Base-by-base conservation (phyloP, 345 rosid genomes). In the Eucalyptus camaldulensis region DNA sequence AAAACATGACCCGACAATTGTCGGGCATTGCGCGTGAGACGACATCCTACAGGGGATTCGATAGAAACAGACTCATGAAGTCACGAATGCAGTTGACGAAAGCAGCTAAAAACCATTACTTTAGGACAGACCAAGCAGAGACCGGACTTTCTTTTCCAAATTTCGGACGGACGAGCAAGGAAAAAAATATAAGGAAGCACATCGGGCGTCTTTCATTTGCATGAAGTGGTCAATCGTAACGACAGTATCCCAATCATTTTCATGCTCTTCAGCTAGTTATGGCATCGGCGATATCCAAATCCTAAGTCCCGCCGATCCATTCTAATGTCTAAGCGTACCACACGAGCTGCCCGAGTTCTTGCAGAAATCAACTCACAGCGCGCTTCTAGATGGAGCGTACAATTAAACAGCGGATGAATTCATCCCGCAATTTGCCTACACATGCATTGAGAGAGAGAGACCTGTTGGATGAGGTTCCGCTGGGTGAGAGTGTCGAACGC, bases 391-490 rank as follows among this genome's bases (percentile, higher is more conserved):
- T 67, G 80, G 43, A 67, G 40, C 9, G 5, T 45, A 12, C 25
- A 33, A 24, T 14, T 2, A 40, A 17, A 47, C 47, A 33, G 25
- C 14, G 44, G 44, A 19, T 33, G 44, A 72, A 19, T 19, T 69
- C 80, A 33, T 69, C 80, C 24, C 11, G 44, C 80, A 15, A 17
- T 33, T 33, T 72, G 45, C 83, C 43, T 76, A 6, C 83, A 21
- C 83, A 37, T 37, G 47, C 83, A 72, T 9, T 72, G 6, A 80
- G 49, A 50, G 89, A 89, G 88, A 9, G 31, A 6, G 80, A 92
- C 99, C 99, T 95, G 99, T 37, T 93, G 92, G 87, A 97, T 96
- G 49, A 95, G 80, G 88, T 96, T 90, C 53, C 93, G 92, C 56
- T 91, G 89, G 31, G 97, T 94, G 92, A 97, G 98, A 88, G 37